Conservation (phyloP, 169 alveolate species). For the Plasmodium coatneyi region DNA sequence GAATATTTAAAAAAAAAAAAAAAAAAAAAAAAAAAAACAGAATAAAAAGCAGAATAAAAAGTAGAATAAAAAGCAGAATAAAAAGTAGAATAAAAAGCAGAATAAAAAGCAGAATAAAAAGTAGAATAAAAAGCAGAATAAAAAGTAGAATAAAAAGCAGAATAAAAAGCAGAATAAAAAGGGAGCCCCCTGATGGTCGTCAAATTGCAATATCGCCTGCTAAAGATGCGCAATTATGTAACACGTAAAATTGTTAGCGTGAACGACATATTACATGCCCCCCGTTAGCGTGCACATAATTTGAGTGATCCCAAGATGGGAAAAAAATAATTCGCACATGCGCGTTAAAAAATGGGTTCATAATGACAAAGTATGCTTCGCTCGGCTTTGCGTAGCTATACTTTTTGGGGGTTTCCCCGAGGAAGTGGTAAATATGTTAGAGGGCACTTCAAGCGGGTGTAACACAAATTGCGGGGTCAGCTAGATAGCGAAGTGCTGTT, state of each 20-base stretch:
- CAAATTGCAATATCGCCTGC: not conserved
- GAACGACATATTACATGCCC: not conserved
- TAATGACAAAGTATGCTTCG: not conserved
- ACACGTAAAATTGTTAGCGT: not conserved
- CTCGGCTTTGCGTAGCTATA: not conserved
- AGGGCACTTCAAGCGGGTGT: not conserved
- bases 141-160: too few species aligned
- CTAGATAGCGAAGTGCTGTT: not conserved
- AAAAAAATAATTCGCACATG: not conserved
- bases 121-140: too few species aligned
- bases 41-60: too few species aligned
- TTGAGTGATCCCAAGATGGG: not conserved
- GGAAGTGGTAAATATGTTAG: not conserved
- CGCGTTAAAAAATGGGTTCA: not conserved
- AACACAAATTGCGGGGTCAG: not conserved
- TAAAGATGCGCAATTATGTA: not conserved
- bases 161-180: not conserved
- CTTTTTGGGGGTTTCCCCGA: not conserved
- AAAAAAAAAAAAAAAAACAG: too few species aligned
- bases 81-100: too few species aligned
- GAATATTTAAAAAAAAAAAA: not conserved
- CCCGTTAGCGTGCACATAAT: not conserved
- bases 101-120: too few species aligned
- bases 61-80: too few species aligned
- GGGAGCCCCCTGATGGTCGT: not conserved